Evolutionary conservation across 2,329 filamentous ascomycete species (phyloP).

Genomic region (Scytalidium sp.): DNA sequence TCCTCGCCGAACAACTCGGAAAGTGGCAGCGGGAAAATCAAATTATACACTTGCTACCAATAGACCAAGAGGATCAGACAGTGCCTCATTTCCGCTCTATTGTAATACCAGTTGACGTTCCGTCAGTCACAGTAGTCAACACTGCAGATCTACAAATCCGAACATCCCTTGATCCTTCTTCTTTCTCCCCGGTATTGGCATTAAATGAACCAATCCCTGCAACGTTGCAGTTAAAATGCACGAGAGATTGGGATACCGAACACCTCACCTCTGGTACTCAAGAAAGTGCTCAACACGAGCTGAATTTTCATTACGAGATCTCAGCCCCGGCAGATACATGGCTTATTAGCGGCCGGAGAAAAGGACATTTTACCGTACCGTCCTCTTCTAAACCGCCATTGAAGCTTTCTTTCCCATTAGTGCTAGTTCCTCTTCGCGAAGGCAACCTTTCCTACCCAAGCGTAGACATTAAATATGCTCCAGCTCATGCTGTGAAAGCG

Average conservation of each 20-base stretch:
- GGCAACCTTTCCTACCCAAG: slow-evolving; percentile 76
- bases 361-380: slow-evolving; percentile 71
- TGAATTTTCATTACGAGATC: slow-evolving; percentile 83
- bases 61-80: slow-evolving; percentile 17
- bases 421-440: slow-evolving; percentile 76
- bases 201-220: slow-evolving; percentile 65
- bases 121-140: slow-evolving; percentile 77
- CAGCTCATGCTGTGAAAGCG: slow-evolving; percentile 19
- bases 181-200: slow-evolving; percentile 28
- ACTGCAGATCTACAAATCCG: slow-evolving; percentile 59
- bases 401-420: slow-evolving; percentile 55
- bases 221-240: slow-evolving; percentile 60
- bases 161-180: slow-evolving; percentile 41
- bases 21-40: slow-evolving; percentile 20
- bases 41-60: slow-evolving; percentile 18
- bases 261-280: slow-evolving; percentile 2
- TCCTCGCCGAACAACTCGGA: slow-evolving; percentile 20
- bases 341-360: slow-evolving; percentile 79
- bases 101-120: slow-evolving; percentile 85
- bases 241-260: slow-evolving; percentile 57
- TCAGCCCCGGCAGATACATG: slow-evolving; percentile 71
- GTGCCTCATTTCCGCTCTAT: slow-evolving; percentile 59
- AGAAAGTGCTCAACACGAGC: slow-evolving; percentile 36
- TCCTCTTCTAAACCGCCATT: slow-evolving; percentile 38
- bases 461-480: slow-evolving; percentile 71